These are phyloP conservation scores for Colletotrichum tanaceti DNA, from an alignment of 2,329 filamentous ascomycete genomes.

Conservation along the genomic window DNA sequence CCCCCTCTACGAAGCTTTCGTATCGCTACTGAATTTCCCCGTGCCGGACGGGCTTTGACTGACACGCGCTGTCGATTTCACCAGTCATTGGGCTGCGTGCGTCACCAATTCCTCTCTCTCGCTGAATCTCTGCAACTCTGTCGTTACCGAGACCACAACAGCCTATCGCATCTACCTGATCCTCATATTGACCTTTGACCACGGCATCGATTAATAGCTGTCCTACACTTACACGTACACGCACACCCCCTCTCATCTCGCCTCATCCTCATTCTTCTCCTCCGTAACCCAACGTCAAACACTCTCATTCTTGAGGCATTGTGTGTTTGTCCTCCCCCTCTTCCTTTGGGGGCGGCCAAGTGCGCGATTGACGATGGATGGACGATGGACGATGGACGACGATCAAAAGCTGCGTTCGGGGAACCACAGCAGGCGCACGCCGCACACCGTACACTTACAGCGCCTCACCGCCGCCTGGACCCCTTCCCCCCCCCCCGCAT, in stretches of 20 bases:
- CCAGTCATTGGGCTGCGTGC: constrained; percentile 4
- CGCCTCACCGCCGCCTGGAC: constrained; percentile 23
- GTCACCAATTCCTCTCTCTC: constrained; percentile 16
- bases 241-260: background rate
- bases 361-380: background rate
- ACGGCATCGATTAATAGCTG: background rate
- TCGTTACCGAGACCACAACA: constrained; percentile 17
- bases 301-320: background rate
- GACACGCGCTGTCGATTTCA: background rate
- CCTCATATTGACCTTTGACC: constrained; percentile 9
- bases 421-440: constrained; percentile 6
- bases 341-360: background rate
- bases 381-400: no score
- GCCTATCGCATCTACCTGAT: constrained; percentile 24
- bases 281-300: background rate
- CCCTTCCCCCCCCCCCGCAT: constrained; percentile 3
- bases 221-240: background rate
- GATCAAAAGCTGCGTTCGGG: constrained; percentile 9
- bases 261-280: background rate
- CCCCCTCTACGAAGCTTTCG: background rate
- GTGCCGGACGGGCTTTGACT: background rate
- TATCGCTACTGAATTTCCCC: background rate
- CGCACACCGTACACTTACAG: constrained; percentile 1
- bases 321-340: no score
- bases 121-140: constrained; percentile 31